Conservation (phyloP, 495 filamentous ascomycete species). For the Aspergillus coremiiformis region DNA sequence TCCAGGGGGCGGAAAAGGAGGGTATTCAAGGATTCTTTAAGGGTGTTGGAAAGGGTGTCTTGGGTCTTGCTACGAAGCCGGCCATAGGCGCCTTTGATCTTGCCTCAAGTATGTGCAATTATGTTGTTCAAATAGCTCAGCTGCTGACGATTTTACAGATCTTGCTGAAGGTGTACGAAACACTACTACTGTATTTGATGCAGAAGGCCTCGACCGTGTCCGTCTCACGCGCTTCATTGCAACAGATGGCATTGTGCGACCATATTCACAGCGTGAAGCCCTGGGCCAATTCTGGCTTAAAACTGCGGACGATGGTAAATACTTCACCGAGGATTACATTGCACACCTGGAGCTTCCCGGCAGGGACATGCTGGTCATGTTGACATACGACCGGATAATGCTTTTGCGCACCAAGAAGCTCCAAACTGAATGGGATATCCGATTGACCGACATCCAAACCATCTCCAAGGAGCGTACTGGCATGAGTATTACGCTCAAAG, state of each 20-base stretch:
- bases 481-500: conserved; percentile 78
- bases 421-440: conserved; percentile 89
- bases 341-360: conserved; percentile 87
- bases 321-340: conserved; percentile 96
- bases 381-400: conserved; percentile 89
- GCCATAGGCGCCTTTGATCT: conserved; percentile 96
- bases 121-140: background rate
- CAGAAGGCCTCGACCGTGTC: conserved; percentile 87
- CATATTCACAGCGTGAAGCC: conserved; percentile 92
- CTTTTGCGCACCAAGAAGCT: conserved; percentile 79
- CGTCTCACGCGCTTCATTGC: conserved; percentile 87
- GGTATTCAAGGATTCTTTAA: conserved; percentile 92
- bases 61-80: conserved; percentile 90
- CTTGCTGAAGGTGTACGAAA: conserved; percentile 95
- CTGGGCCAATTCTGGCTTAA: conserved; percentile 98
- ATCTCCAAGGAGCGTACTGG: conserved; percentile 95
- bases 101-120: conserved; percentile 57
- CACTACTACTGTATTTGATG: conserved; percentile 96
- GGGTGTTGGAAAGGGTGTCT: conserved; percentile 88
- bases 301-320: conserved; percentile 91
- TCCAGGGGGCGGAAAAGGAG: conserved; percentile 95
- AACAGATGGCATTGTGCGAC: conserved; percentile 85
- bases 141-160: conserved; percentile 39
- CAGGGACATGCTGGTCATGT: conserved; percentile 88
- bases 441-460: conserved; percentile 90